A percentile compares a stretch with the other conserved stretches of the same genome.
phyloP scores from a whole-genome alignment of 1,284 basidiomycete genomes.

The Phaffia rhodozyma region DNA sequence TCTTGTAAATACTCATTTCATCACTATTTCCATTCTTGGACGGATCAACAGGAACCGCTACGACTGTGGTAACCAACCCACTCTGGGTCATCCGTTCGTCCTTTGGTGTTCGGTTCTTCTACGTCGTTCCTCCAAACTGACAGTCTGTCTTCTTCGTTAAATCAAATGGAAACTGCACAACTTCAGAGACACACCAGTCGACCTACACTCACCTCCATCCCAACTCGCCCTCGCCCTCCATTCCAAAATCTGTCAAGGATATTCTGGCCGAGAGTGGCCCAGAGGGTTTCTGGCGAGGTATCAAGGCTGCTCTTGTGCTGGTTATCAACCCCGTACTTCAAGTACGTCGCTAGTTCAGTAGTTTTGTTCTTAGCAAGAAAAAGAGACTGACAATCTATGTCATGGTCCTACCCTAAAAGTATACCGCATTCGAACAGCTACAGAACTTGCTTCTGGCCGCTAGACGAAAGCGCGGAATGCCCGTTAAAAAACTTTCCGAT shows the following conservation, averaged over 20 bases:
- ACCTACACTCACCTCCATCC: conserved; percentile 43
- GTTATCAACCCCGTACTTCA: conserved; percentile 90
- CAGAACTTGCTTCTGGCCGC: conserved; percentile 62
- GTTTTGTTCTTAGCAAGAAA: neutral
- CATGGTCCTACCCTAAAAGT: conserved; percentile 31
- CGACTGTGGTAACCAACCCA: conserved; percentile 82
- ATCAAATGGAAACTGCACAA: neutral
- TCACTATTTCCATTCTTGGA: neutral
- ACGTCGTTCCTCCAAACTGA: neutral
- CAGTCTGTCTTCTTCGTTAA: neutral
- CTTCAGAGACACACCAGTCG: conserved; percentile 64
- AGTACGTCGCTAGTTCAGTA: conserved; percentile 24
- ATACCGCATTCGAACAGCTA: conserved; percentile 75
- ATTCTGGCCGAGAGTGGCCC: conserved; percentile 69
- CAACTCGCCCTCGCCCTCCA: conserved; percentile 38
- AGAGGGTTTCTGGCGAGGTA: conserved; percentile 81
- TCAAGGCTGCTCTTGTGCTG: conserved; percentile 83
- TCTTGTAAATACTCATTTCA: neutral
- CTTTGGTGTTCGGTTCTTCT: neutral
- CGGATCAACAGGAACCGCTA: conserved; percentile 59
- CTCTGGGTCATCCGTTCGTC: conserved; percentile 71
- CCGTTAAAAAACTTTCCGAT: conserved; percentile 48
- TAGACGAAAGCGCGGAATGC: conserved; percentile 41
- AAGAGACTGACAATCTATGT: neutral
- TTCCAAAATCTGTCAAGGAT: conserved; percentile 54